Base-by-base conservation (phyloP, 306 rosid species). In the Rubus parviflorus region DNA sequence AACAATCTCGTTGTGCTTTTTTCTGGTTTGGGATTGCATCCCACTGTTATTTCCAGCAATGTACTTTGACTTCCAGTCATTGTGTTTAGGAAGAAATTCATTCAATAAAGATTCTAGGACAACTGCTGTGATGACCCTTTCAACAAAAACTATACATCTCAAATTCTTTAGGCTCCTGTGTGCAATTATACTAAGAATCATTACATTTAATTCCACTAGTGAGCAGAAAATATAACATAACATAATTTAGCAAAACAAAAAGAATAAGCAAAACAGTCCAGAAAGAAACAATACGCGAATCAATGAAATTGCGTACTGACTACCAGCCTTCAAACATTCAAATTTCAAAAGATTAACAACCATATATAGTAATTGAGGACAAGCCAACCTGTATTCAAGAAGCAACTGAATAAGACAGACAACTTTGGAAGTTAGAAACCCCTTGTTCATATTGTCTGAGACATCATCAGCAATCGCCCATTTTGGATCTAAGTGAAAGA, bases 141-240 rank as follows among this genome's bases (percentile, higher is more conserved):
- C 85, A 40, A 94, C 97, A 79, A 94, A 94, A 68, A 94, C 82
- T 76, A 94, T 88, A 81, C 97, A 94, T 74, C 98, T 89, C 58
- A 94, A 81, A n/a, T 88, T 88, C 62, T 84, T 79, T 22, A 88
- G 68, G 43, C 14, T 79, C 91, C 95, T 90, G 85, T 6, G 69
- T 60, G 56, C 52, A 46, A 76, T 65, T 25, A 20, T 71, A 70
- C 13, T n/a, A 60, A 68, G 68, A 19, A 80, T 45, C 35, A 73
- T 78, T 23, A 63, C 57, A 64, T 49, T 52, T 30, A 45, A 69
- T 35, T 46, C 23, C 38, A 71, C 10, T 22, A 48, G 1, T 25
- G 20, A 54, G 20, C 14, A 30, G 35, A 47, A 30, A 14, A 65
- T 14, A 19, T 64, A 65, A 9, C 56, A 5, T n/a, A 19, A 25